phyloP scores from a whole-genome alignment of 352 stramenopile genomes.

The Phytophthora constricta region DNA sequence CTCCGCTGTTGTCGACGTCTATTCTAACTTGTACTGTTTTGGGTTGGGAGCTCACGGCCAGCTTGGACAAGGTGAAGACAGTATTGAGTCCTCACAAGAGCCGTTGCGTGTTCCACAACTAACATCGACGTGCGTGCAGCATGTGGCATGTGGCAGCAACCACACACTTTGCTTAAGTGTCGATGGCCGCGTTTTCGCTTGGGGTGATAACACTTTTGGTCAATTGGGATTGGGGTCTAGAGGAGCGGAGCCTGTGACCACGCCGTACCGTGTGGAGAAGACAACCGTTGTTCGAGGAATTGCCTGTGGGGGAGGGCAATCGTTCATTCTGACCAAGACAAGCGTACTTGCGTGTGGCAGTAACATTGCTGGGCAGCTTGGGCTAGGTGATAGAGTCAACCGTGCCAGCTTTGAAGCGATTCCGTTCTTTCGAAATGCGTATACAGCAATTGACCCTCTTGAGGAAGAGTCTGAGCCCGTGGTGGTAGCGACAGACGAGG shows the following conservation, averaged over 20 bases:
- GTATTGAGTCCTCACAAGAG: slow-evolving; percentile 64
- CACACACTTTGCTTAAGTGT: slow-evolving; percentile 71
- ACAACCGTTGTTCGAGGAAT: slow-evolving; percentile 49
- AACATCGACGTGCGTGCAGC: slow-evolving; percentile 44
- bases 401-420: slow-evolving; percentile 55
- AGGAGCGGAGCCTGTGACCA: slow-evolving; percentile 32
- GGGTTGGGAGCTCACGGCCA: slow-evolving; percentile 52
- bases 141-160: slow-evolving; percentile 63
- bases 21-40: slow-evolving; percentile 82
- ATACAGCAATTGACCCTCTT: neutral
- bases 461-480: neutral
- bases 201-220: slow-evolving; percentile 70
- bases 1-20: slow-evolving; percentile 75
- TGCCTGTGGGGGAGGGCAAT: slow-evolving; percentile 62
- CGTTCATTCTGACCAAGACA: slow-evolving; percentile 61
- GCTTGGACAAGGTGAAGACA: slow-evolving; percentile 62
- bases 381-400: slow-evolving; percentile 55
- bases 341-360: slow-evolving; percentile 65
- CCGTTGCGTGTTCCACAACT: slow-evolving; percentile 56
- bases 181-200: slow-evolving; percentile 64
- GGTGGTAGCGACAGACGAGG: slow-evolving; percentile 6
- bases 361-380: slow-evolving; percentile 73
- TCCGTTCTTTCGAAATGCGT: slow-evolving; percentile 56
- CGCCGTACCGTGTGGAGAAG: slow-evolving; percentile 61
- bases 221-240: slow-evolving; percentile 60